Base-by-base conservation (phyloP, 148 eudicot species). In the Polygonum maritimum region DNA sequence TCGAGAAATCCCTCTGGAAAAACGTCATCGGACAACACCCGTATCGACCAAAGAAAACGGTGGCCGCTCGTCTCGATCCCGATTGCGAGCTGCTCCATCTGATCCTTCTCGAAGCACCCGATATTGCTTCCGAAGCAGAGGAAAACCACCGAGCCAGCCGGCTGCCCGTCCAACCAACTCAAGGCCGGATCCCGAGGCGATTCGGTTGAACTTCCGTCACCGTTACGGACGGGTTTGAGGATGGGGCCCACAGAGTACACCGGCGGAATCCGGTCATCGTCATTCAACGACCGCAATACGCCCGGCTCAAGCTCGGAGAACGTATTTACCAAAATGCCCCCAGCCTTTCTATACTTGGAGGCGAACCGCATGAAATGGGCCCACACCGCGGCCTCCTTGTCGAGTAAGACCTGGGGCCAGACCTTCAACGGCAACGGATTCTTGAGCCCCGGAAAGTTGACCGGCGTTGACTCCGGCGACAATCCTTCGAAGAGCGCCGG, bases 81-180 rank as follows among this genome's bases (percentile, higher is more conserved):
- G 0, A 13, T 14, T 4, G 88, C 88, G 31, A 86, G 60, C 79
- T 86, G 80, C 69, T 54, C 78, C 36, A 84, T 79, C 44, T 86
- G 89, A 9, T 35, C 80, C 45, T 67, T 80, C 1, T 57, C 76
- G 41, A 86, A 82, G 48, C 79, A 73, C 49, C 84, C 87, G 21
- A 67, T 1, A 67, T 69, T 55, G 73, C 87, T 86, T 54, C 89
- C 89, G 63, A 86, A 86, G 62, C 89, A 86, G 2, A 86, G 49
- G 45, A 82, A 84, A 45, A 86, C 83, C 18, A 86, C 89, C 11
- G 87, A 80, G 0, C 73, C 76, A 9, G 41, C 26, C 1, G 85
- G 85, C 21, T 86, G 87, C 22, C 19, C 52, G 47, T 84, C 85
- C 57, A 86, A 74, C 85, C 89, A 86, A 41, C 36, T 22, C 36